Evolutionary conservation across 805 yeast species (phyloP), one percentile per base, ranked within the genome.

Genomic region (Candida rishiriensis): DNA sequence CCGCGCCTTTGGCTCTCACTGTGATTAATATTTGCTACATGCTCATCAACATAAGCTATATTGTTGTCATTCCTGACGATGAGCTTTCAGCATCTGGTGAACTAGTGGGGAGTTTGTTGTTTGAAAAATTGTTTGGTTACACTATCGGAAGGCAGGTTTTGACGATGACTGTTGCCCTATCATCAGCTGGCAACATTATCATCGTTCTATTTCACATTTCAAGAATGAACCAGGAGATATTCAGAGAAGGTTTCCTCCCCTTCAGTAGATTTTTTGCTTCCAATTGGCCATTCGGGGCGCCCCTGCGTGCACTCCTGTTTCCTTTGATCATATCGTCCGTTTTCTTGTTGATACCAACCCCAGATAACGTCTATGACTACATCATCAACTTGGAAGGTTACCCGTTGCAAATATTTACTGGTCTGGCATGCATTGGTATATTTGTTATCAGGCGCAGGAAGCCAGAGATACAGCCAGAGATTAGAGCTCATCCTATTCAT

Each of bases 141-240:
- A 60, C 61, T 15, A 47, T 77, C n/a, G 83, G 83, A 1, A 60
- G 70, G 38, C 69, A 66, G 42, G 56, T 78, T 31, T 63, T 78
- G 34, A 74, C 81, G 0, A 54, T 75, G 35, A 64, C 78, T 1
- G 69, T 77, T 12, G 81, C 82, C 1, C 48, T 75, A 16, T 75
- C 78, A 40, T 73, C 81, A 4, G 83, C 75, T 3, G 81, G 83
- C 2, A 78, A 78, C 49, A 71, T 77, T 5, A 70, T 77, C 48
- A 79, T 76, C 15, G 83, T 78, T 8, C 51, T 76, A 34, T 78
- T 75, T 53, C 72, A 77, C 14, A 68, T 75, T 16, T 74, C 80
- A 1, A 63, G 83, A 47, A 71, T 74, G 57, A 73, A 73, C 49
- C 83, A 78, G 54, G 83, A 78, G 54, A 75, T 74, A 1, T 78